Percentiles rank a stretch among this genome's conserved stretches.
Conservation (phyloP, 2,329 filamentous ascomycete species). For the Nannizziopsis barbatae region DNA sequence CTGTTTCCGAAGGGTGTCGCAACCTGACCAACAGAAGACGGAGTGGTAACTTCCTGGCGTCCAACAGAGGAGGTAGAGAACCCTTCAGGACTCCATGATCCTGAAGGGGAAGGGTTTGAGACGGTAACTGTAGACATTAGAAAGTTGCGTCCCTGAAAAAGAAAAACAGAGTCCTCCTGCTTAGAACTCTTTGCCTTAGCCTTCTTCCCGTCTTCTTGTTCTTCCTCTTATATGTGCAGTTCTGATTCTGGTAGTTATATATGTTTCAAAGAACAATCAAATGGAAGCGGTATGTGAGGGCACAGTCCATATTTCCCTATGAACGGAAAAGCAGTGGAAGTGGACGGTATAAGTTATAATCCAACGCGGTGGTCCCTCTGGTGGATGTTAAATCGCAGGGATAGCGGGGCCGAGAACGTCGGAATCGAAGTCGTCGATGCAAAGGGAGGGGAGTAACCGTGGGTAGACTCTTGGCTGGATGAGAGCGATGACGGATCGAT, state of each 20-base stretch:
- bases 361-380: no score
- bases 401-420: no score
- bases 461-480: neutral
- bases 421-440: no score
- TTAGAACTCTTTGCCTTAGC: no score
- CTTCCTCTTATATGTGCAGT: no score
- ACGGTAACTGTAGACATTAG: conserved; percentile 22
- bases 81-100: conserved; percentile 18
- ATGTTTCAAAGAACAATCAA: no score
- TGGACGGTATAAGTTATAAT: neutral
- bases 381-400: no score
- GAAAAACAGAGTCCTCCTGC: neutral
- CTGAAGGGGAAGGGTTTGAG: conserved; percentile 18
- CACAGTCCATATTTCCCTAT: no score
- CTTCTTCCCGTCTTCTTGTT: no score
- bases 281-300: no score
- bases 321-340: neutral
- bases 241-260: no score
- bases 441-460: neutral
- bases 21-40: conserved; percentile 46
- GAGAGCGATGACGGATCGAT: no score
- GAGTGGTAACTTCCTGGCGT: conserved; percentile 39
- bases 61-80: conserved; percentile 38
- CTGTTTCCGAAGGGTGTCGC: conserved; percentile 33
- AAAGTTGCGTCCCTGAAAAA: neutral